Percentiles rank a stretch among this genome's conserved stretches.
Conservation (phyloP, 345 rosid genomes). For the Euphorbia lathyris region DNA sequence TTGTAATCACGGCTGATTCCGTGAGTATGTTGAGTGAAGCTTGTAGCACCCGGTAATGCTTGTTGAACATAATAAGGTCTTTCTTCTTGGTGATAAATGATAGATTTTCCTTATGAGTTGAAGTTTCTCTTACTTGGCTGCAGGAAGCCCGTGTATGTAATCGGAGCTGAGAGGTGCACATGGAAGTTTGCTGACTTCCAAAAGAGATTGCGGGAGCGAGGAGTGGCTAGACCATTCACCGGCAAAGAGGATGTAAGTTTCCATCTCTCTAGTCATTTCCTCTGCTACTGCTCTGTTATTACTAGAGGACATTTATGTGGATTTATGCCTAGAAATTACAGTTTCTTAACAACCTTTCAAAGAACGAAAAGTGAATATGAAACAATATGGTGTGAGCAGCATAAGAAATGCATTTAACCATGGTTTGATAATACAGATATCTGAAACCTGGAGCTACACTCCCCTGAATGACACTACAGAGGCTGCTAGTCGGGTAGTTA, state of each 20-base stretch:
- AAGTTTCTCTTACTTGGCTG: conserved; percentile 16
- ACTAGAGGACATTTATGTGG: too few species aligned
- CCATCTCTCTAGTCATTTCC: not conserved
- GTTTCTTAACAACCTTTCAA: not conserved
- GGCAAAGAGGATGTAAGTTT: conserved; percentile 26
- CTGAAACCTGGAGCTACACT: conserved; percentile 29
- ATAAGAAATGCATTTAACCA: not conserved
- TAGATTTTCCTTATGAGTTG: not conserved
- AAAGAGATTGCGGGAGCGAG: conserved; percentile 14
- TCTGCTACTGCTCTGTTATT: not conserved
- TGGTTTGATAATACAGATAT: conserved; percentile 20
- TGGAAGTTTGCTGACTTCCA: conserved; percentile 36
- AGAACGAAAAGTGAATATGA: not conserved
- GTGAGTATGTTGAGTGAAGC: conserved; percentile 31
- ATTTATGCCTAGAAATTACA: not conserved
- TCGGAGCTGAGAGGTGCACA: conserved; percentile 28
- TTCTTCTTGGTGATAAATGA: not conserved
- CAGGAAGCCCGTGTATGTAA: conserved; percentile 25
- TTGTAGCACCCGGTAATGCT: conserved; percentile 31
- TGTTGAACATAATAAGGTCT: conserved; percentile 2
- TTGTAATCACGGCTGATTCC: conserved; percentile 32
- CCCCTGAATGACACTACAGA: conserved; percentile 27
- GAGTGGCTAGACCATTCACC: conserved; percentile 25
- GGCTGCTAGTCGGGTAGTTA: conserved; percentile 19
- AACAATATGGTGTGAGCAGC: not conserved